Evolutionary conservation across 2,329 filamentous ascomycete species (phyloP).

Genomic region (Diplodia sapinea): DNA sequence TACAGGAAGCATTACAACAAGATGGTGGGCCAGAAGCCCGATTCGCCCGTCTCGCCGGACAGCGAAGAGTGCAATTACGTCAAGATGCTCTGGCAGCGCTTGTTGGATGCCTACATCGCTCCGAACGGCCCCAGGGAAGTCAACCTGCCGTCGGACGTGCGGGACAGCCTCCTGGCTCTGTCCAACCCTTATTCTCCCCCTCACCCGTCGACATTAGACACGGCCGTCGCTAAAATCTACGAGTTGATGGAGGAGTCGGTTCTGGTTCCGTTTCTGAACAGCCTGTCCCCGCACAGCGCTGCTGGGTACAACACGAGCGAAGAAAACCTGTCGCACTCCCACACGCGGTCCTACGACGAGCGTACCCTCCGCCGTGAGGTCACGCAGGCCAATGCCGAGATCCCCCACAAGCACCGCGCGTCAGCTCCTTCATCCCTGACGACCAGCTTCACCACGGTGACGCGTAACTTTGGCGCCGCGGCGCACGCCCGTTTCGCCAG

Average conservation of each 20-base stretch:
- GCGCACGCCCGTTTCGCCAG: conserved; percentile 42
- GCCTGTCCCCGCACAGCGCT: conserved; percentile 58
- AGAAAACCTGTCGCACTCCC: conserved; percentile 46
- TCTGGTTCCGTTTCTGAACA: conserved; percentile 87
- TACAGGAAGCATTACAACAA: conserved; percentile 73
- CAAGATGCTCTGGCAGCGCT: conserved; percentile 81
- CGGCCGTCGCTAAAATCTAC: conserved; percentile 85
- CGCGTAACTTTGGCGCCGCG: conserved; percentile 35
- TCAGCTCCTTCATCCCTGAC: conserved; percentile 49
- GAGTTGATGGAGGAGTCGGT: conserved; percentile 98
- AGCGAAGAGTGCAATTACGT: conserved; percentile 70
- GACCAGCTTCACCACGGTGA: conserved; percentile 37
- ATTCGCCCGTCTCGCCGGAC: conserved; percentile 57
- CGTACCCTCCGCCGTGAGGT: conserved; percentile 44
- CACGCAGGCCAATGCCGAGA: conserved; percentile 29
- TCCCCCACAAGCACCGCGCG: conserved; percentile 40
- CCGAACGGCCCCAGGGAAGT: conserved; percentile 86
- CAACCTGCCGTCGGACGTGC: conserved; percentile 85
- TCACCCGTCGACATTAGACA: conserved; percentile 75
- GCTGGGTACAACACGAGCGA: conserved; percentile 52
- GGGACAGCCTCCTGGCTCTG: conserved; percentile 76
- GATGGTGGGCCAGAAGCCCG: conserved; percentile 59
- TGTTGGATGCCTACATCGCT: conserved; percentile 88
- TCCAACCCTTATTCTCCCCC: conserved; percentile 68
- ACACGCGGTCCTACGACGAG: conserved; percentile 51